These are phyloP conservation scores for Aureobasidium sp. DNA, from an alignment of 2,329 filamentous ascomycete genomes.

Conservation along the genomic window DNA sequence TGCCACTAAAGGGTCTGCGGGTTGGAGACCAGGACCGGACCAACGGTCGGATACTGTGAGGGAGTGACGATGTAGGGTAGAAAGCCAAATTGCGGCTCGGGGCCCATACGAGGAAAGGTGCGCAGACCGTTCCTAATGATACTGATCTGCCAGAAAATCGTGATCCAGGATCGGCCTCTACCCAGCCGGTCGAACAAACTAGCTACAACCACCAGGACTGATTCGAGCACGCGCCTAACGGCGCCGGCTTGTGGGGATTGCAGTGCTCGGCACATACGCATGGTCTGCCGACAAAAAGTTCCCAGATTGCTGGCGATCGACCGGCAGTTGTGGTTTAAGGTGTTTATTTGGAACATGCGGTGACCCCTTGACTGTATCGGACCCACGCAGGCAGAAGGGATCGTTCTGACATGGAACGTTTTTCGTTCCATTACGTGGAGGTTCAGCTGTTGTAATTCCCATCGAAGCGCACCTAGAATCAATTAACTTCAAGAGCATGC, in stretches of 20 bases:
- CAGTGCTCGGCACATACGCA: neutral
- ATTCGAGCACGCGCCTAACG: neutral
- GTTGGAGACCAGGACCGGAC: neutral
- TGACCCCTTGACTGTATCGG: neutral
- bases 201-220: neutral
- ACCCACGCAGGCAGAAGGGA: neutral
- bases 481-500: neutral
- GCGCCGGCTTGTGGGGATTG: conserved; percentile 2
- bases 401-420: neutral
- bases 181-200: neutral
- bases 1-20: neutral
- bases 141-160: neutral
- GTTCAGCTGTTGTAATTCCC: neutral
- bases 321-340: conserved; percentile 5
- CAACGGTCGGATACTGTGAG: neutral
- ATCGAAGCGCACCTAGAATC: neutral
- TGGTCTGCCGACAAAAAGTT: neutral
- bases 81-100: neutral
- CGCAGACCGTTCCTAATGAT: neutral
- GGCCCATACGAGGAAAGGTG: neutral
- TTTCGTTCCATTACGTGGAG: neutral
- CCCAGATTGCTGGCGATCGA: conserved; percentile 1
- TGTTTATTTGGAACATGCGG: conserved; percentile 6
- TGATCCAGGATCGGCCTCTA: neutral
- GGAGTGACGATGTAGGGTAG: neutral